Evolutionary conservation across 129 eudicot genomes (phyloP).

Genomic region (Ambrosia artemisiifolia): DNA sequence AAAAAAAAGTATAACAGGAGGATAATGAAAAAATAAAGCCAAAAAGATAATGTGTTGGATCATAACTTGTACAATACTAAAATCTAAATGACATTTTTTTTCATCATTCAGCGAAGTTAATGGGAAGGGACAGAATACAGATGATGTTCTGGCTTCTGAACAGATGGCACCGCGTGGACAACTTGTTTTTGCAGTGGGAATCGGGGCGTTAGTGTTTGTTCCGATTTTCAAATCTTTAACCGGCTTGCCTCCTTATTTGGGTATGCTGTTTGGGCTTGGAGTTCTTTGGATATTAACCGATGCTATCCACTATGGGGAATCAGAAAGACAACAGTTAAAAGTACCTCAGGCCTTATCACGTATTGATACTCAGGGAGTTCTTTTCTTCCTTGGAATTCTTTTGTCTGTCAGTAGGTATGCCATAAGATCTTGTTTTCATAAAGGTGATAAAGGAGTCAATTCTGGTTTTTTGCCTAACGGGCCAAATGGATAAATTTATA

Average conservation of each 20-base stretch:
- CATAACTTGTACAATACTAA: background rate
- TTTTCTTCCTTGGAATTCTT: slow-evolving; percentile 94
- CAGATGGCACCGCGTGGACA: slow-evolving; percentile 99
- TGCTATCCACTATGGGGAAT: slow-evolving; percentile 96
- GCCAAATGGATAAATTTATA: background rate
- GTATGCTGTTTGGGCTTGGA: slow-evolving; percentile 92
- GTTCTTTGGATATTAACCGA: slow-evolving; percentile 95
- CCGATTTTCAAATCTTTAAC: slow-evolving; percentile 90
- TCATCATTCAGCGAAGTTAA: slow-evolving; percentile 64
- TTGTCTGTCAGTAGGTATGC: slow-evolving; percentile 93
- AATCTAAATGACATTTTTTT: too few relatives aligned
- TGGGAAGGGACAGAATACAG: slow-evolving; percentile 61
- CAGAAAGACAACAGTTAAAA: slow-evolving; percentile 79
- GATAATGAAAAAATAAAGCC: background rate
- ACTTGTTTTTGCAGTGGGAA: slow-evolving; percentile 84
- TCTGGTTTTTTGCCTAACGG: background rate
- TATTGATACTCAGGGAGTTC: slow-evolving; percentile 95
- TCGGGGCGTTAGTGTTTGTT: slow-evolving; percentile 86
- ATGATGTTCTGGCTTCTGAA: slow-evolving; percentile 81
- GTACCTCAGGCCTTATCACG: slow-evolving; percentile 98
- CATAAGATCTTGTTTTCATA: background rate
- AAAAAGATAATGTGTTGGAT: background rate
- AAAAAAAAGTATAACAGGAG: background rate
- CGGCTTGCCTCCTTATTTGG: slow-evolving; percentile 95
- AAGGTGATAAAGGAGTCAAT: background rate